Evolutionary conservation across 2,329 filamentous ascomycete species (phyloP).

Genomic region (Rachicladosporium sp.): DNA sequence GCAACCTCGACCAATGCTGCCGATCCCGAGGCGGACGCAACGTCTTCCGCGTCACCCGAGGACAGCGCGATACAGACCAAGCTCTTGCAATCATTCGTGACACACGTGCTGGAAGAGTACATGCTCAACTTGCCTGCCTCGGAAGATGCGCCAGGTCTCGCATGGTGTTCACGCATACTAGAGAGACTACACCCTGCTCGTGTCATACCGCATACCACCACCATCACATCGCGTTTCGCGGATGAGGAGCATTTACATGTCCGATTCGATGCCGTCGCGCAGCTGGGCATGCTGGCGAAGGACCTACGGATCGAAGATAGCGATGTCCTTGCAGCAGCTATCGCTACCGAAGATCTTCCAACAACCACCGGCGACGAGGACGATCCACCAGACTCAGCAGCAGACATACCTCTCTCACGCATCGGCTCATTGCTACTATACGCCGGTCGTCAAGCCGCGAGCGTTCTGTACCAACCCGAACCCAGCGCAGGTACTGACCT

Average conservation of each 20-base stretch:
- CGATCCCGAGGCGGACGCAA: slow-evolving; percentile 43
- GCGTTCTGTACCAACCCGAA: slow-evolving; percentile 34
- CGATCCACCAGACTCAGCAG: slow-evolving; percentile 39
- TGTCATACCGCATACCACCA: slow-evolving; percentile 49
- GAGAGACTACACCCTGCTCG: slow-evolving; percentile 56
- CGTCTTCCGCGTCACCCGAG: slow-evolving; percentile 30
- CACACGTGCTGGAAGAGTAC: slow-evolving; percentile 63
- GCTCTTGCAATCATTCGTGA: slow-evolving; percentile 65
- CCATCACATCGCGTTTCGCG: slow-evolving; percentile 51
- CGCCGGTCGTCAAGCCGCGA: slow-evolving; percentile 38
- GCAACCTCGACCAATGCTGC: slow-evolving; percentile 27
- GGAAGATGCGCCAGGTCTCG: slow-evolving; percentile 37
- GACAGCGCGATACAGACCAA: slow-evolving; percentile 52
- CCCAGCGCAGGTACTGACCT: slow-evolving; percentile 22
- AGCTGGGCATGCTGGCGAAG: slow-evolving; percentile 55
- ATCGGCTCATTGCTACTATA: slow-evolving; percentile 43
- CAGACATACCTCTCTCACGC: slow-evolving; percentile 44
- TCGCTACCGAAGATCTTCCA: slow-evolving; percentile 27
- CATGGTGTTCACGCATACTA: slow-evolving; percentile 46
- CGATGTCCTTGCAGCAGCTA: slow-evolving; percentile 34
- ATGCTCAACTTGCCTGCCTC: slow-evolving; percentile 39
- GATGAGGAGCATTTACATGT: slow-evolving; percentile 49
- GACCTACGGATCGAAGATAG: slow-evolving; percentile 40
- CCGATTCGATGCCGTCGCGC: slow-evolving; percentile 56
- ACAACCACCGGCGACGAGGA: slow-evolving; percentile 37